These are phyloP conservation scores for Allantophomopsis lycopodina DNA, from an alignment of 2,329 filamentous ascomycete species.

Conservation along the genomic window DNA sequence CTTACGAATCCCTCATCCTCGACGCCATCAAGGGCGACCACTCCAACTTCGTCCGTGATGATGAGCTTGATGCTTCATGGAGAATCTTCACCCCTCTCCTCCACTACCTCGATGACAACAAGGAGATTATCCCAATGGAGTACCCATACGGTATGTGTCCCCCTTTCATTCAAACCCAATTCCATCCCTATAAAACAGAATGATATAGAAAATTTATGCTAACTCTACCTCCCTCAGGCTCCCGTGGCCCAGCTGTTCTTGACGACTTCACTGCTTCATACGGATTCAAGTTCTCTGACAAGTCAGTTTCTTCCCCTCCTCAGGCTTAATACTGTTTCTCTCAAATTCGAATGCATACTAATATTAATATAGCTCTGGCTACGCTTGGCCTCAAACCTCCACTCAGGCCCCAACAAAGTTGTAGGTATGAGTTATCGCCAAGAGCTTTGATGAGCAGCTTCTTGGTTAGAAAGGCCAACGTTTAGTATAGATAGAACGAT, in stretches of 20 bases:
- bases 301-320: not conserved
- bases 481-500: too few species aligned
- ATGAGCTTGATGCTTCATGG: conserved; percentile 96
- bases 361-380: conserved; percentile 54
- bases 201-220: not conserved
- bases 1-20: conserved; percentile 93
- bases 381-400: conserved; percentile 82
- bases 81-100: conserved; percentile 95
- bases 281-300: conserved; percentile 84
- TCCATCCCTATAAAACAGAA: conserved; percentile 1
- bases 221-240: conserved; percentile 42
- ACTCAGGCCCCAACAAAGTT: conserved; percentile 63
- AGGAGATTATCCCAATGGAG: conserved; percentile 98
- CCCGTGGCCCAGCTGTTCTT: conserved; percentile 86
- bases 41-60: conserved; percentile 97
- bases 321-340: not conserved
- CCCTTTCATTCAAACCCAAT: conserved; percentile 1
- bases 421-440: conserved; percentile 33
- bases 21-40: conserved; percentile 98
- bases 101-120: conserved; percentile 97
- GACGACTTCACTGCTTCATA: conserved; percentile 98
- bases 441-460: too few species aligned
- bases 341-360: conserved; percentile 28
- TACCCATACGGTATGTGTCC: conserved; percentile 82
- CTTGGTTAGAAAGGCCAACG: too few species aligned